phyloP scores from a whole-genome alignment of 305 asterid genomes.

The Fraxinus sp. region DNA sequence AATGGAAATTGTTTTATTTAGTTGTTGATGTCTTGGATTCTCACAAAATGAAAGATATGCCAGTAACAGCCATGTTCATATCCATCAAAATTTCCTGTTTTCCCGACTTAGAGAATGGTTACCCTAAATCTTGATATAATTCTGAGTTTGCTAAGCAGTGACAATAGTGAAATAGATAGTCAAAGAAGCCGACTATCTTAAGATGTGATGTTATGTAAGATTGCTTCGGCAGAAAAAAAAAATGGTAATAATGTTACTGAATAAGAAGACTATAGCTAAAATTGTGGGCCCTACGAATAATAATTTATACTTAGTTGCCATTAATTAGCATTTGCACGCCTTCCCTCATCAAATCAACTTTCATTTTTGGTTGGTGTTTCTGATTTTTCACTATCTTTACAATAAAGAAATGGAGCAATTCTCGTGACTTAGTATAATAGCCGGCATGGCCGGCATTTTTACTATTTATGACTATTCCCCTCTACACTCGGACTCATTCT shows the following conservation, averaged over 20 bases:
- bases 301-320: not conserved
- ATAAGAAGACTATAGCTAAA: not conserved
- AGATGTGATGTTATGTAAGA: not conserved
- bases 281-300: not conserved
- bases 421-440: slow-evolving; percentile 40
- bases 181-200: not conserved
- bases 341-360: not conserved
- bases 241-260: not conserved
- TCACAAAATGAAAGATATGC: not conserved
- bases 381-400: not conserved
- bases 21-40: not conserved
- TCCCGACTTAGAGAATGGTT: not conserved
- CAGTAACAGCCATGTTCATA: not conserved
- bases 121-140: not conserved
- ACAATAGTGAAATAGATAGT: not conserved
- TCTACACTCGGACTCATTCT: not conserved
- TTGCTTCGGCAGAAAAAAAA: not conserved
- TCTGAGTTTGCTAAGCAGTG: not conserved
- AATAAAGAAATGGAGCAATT: not conserved
- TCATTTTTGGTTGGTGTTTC: not conserved
- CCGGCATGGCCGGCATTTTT: slow-evolving; percentile 39
- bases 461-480: not conserved
- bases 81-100: not conserved
- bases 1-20: not conserved
- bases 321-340: not conserved